Evolutionary conservation across 345 rosid species (phyloP).

Genomic region (Eucalyptus brandiana): DNA sequence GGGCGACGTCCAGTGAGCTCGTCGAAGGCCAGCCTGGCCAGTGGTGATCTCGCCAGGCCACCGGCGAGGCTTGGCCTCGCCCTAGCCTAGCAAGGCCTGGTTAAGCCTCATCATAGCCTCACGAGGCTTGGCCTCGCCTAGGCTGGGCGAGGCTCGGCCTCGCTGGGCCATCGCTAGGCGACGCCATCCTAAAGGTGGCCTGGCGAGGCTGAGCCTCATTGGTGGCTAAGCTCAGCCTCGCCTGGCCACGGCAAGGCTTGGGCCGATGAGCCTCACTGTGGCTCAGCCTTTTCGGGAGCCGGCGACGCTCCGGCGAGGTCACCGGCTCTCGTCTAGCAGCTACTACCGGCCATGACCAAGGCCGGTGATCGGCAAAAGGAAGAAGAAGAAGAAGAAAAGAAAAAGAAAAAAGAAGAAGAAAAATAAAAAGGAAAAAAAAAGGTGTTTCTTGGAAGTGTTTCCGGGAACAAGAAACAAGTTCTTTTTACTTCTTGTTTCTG

Average conservation of each 20-base stretch:
- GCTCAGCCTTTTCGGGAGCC: fast-evolving
- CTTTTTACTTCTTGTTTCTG: fast-evolving
- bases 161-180: fast-evolving
- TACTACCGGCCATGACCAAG: fast-evolving
- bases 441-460: too few relatives aligned
- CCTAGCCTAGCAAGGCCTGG: fast-evolving
- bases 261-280: fast-evolving
- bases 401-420: too few relatives aligned
- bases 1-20: too few relatives aligned
- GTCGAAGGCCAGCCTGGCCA: fast-evolving
- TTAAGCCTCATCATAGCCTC: fast-evolving
- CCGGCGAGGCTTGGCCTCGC: fast-evolving
- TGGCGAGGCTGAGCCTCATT: too few relatives aligned
- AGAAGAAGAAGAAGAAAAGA: fast-evolving
- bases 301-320: fast-evolving
- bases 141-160: too few relatives aligned
- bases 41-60: fast-evolving
- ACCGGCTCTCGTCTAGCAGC: fast-evolving
- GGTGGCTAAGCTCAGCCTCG: too few relatives aligned
- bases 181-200: too few relatives aligned
- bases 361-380: fast-evolving
- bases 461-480: fast-evolving
- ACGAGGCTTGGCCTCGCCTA: fast-evolving
- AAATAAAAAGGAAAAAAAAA: too few relatives aligned
- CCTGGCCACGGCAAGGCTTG: fast-evolving